Base-by-base conservation (phyloP, 2,329 filamentous ascomycete genomes). In the Exophiala sideris region DNA sequence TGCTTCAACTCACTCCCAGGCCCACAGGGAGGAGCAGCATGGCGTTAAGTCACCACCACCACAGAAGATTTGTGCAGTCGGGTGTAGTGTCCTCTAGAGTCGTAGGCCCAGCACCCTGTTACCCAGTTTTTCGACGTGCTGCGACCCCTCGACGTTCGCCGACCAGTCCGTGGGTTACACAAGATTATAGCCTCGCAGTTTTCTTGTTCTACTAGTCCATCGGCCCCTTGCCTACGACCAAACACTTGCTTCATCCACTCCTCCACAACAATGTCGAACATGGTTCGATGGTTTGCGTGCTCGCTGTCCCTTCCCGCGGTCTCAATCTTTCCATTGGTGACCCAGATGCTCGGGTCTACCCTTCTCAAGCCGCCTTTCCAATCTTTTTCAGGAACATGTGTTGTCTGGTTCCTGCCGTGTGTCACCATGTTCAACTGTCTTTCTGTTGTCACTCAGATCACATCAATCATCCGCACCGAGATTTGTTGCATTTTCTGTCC, bases 401-500 rank as follows among this genome's bases (percentile, higher is more conserved):
- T 44, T 20, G 7, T 44, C 29, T 42, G 9, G 40, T 42, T 12
- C 41, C 14, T 44, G 20, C 24, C 39, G 24, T 18, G 36, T 38
- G 20, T 39, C 35, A 50, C 36, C 41, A 12, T 41, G 7, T 8
- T 29, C 24, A 29, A 29, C 24, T 29, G 24, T 44, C 41, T n/a
- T 11, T 44, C 18, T 44, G 18, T 24, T 24, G 41, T 44, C 41
- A 44, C 16, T 48, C 52, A 56, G 53, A 56, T 52, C 53, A 36
- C 34, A 32, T 56, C 33, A 36, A 38, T 39, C 33, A 52, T 54
- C 50, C 24, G 54, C 51, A 51, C 57, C 57, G 54, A 59, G 57
- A 59, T 59, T 57, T 50, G 42, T 33, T 44, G 32, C 54, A 8
- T 48, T 35, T 35, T 35, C 39, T 29, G 54, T 57, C 21, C 35